Evolutionary conservation across 495 filamentous ascomycete species (phyloP).

Genomic region (Penicillium crystallinum): DNA sequence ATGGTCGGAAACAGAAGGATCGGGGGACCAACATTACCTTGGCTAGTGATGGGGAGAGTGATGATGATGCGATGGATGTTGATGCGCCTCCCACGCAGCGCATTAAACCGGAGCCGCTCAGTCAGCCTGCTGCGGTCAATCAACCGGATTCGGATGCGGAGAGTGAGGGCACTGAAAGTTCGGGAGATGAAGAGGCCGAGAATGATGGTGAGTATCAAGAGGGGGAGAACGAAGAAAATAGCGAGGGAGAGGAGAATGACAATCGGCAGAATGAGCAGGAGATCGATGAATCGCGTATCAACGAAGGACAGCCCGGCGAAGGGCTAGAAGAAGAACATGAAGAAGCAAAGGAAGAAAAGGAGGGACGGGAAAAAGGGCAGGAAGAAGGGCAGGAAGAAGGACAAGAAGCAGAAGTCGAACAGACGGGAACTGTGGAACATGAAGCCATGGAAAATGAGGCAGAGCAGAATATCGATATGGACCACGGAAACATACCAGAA

Average conservation of each 20-base stretch:
- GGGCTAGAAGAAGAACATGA: not conserved
- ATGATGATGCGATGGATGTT: conserved; percentile 21
- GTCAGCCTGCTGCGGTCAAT: not conserved
- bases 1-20: conserved; percentile 4
- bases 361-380: no score
- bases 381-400: not conserved
- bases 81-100: conserved; percentile 9
- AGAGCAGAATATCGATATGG: not conserved
- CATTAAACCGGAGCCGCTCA: conserved; percentile 1
- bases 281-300: no score
- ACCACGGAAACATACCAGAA: no score
- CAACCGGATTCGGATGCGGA: not conserved
- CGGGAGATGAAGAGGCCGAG: not conserved
- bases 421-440: not conserved
- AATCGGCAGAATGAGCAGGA: not conserved
- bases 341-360: no score
- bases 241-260: not conserved
- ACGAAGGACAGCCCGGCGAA: not conserved
- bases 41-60: conserved; percentile 17
- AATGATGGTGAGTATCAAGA: not conserved
- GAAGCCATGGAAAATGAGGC: not conserved
- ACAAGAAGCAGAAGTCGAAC: not conserved
- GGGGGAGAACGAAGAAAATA: not conserved
- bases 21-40: conserved; percentile 12
- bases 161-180: not conserved